Evolutionary conservation across 2,329 filamentous ascomycete genomes (phyloP).

Genomic region (Phialemoniopsis sp.): DNA sequence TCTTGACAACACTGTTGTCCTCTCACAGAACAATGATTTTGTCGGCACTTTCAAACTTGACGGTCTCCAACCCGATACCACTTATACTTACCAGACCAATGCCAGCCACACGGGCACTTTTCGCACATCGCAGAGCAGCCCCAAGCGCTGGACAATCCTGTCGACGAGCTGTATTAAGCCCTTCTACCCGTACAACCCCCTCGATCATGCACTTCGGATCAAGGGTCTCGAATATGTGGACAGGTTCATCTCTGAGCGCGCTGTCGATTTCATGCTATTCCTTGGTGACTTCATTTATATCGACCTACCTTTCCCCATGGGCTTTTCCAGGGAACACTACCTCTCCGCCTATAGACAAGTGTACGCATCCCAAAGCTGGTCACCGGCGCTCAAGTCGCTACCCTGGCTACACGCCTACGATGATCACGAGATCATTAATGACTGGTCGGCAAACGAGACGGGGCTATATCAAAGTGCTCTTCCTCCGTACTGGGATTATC

Average conservation of each 20-base stretch:
- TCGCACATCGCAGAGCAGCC: too few species aligned
- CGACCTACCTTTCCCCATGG: constrained; percentile 41
- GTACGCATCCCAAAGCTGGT: constrained; percentile 65
- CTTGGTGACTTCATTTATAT: constrained; percentile 59
- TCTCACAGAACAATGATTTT: too few species aligned
- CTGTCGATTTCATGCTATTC: constrained; percentile 44
- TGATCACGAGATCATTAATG: constrained; percentile 68
- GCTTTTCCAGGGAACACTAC: constrained; percentile 12
- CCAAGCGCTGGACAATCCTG: constrained; percentile 51
- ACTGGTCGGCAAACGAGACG: constrained; percentile 62
- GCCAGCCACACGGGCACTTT: too few species aligned
- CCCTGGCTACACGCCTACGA: constrained; percentile 70
- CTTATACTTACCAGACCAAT: too few species aligned
- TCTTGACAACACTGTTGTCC: too few species aligned
- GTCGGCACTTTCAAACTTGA: too few species aligned
- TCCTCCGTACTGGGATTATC: constrained; percentile 62
- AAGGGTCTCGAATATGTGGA: constrained; percentile 47
- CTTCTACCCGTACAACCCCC: constrained; percentile 60
- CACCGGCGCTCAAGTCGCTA: constrained; percentile 29
- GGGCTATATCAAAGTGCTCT: constrained; percentile 58
- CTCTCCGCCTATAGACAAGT: constrained; percentile 52
- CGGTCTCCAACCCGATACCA: too few species aligned
- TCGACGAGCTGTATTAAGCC: constrained; percentile 68
- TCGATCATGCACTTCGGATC: constrained; percentile 58
- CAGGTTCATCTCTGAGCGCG: constrained; percentile 2